These are phyloP conservation scores for Aspergillus carlsbadensis DNA, from an alignment of 495 filamentous ascomycete genomes.

Conservation along the genomic window DNA sequence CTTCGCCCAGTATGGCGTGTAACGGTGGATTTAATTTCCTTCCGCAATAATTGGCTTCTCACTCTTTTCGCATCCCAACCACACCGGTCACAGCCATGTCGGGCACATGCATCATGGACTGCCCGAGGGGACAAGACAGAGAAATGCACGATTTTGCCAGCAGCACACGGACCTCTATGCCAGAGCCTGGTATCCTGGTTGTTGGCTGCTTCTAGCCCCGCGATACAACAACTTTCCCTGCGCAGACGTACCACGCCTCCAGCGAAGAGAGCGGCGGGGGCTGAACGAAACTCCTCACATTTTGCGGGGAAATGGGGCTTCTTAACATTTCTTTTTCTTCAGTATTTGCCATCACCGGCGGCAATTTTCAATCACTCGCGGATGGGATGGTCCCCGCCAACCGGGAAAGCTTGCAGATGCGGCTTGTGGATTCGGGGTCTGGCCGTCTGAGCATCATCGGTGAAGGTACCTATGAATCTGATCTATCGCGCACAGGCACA, in stretches of 20 bases:
- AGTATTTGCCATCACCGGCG: background rate
- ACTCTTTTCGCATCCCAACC: background rate
- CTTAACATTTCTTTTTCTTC: constrained; percentile 15
- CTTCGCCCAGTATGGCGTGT: background rate
- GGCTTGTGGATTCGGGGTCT: constrained; percentile 11
- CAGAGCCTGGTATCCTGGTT: background rate
- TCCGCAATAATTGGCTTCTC: background rate
- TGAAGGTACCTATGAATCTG: constrained; percentile 9
- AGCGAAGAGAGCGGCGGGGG: background rate
- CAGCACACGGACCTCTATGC: constrained; percentile 9
- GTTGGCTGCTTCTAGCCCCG: background rate
- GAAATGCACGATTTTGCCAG: constrained; percentile 5
- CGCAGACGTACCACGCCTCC: background rate
- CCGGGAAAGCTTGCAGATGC: constrained; percentile 15
- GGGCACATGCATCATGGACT: constrained; percentile 8
- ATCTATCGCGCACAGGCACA: constrained; percentile 11
- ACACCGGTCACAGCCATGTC: background rate
- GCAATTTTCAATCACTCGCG: background rate
- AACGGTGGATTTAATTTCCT: constrained; percentile 2
- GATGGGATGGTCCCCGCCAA: background rate
- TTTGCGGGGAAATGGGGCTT: constrained; percentile 17
- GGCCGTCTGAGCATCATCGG: constrained; percentile 3
- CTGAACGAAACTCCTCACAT: constrained; percentile 11
- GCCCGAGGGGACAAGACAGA: background rate
- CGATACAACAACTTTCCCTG: background rate